Evolutionary conservation across 352 stramenopile genomes (phyloP).

Genomic region (Phytophthora cajani): DNA sequence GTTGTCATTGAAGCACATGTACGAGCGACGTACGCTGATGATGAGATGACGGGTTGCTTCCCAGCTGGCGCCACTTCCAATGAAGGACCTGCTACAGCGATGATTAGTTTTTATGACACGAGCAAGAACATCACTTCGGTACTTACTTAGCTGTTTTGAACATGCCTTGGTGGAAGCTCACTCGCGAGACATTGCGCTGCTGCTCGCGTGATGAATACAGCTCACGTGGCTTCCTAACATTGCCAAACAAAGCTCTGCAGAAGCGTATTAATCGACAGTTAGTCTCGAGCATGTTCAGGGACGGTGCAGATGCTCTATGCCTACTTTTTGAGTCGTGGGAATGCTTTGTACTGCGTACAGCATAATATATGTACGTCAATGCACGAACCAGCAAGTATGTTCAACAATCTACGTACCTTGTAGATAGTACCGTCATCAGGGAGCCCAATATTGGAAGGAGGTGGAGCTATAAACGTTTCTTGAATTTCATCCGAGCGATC

Average conservation of each 20-base stretch:
- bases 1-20: not conserved
- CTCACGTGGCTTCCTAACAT: slow-evolving; percentile 76
- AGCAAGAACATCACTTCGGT: not conserved
- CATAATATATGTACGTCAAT: slow-evolving; percentile 1
- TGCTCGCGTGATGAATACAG: slow-evolving; percentile 75
- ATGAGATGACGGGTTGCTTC: slow-evolving; percentile 72
- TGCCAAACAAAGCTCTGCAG: slow-evolving; percentile 69
- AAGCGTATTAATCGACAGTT: not conserved
- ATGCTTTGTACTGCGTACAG: slow-evolving; percentile 73
- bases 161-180: slow-evolving; percentile 79
- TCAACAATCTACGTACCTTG: slow-evolving; percentile 44
- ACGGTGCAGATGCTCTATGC: not conserved
- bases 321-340: slow-evolving; percentile 85
- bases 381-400: slow-evolving; percentile 1
- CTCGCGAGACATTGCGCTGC: slow-evolving; percentile 73
- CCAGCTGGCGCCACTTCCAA: slow-evolving; percentile 65
- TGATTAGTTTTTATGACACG: slow-evolving; percentile 9
- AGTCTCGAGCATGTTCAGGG: not conserved
- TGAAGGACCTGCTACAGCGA: slow-evolving; percentile 47
- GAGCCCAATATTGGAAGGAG: slow-evolving; percentile 81
- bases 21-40: slow-evolving; percentile 47
- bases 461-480: slow-evolving; percentile 84
- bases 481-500: slow-evolving; percentile 77
- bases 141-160: slow-evolving; percentile 68
- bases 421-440: slow-evolving; percentile 82